phyloP scores from a whole-genome alignment of 768 basidiomycete genomes.

The Pleurotus platypus region DNA sequence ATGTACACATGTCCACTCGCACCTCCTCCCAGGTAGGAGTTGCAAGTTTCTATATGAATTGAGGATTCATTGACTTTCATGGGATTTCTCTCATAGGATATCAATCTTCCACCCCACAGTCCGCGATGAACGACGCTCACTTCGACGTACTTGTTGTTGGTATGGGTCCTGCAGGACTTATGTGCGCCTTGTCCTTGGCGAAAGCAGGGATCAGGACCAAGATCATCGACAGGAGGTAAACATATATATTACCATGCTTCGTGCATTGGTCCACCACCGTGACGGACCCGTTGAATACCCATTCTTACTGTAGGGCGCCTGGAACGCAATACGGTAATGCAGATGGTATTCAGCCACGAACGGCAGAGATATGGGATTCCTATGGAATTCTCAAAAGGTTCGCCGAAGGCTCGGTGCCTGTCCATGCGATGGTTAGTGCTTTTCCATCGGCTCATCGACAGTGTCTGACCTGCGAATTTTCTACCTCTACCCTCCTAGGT shows the following conservation, averaged over 20 bases:
- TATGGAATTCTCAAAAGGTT: slow-evolving; percentile 11
- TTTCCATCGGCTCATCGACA: too few species aligned
- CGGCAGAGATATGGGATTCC: slow-evolving; percentile 16
- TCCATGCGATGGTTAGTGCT: not conserved
- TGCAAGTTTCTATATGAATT: too few species aligned
- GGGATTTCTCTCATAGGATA: too few species aligned
- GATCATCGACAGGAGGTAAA: slow-evolving; percentile 19
- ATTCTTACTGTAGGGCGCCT: too few species aligned
- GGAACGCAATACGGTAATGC: slow-evolving; percentile 9
- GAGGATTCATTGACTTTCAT: too few species aligned
- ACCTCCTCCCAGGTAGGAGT: too few species aligned
- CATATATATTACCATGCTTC: not conserved
- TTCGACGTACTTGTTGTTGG: slow-evolving; percentile 38
- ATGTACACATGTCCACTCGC: too few species aligned
- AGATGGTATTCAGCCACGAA: slow-evolving; percentile 19
- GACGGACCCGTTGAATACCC: not conserved
- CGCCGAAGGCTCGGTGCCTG: not conserved
- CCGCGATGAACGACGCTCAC: slow-evolving; percentile 5
- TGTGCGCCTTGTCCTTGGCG: slow-evolving; percentile 21
- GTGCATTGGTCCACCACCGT: not conserved
- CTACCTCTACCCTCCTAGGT: slow-evolving; percentile 4
- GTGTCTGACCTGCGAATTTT: not conserved
- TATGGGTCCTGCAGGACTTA: slow-evolving; percentile 37
- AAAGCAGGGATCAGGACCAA: slow-evolving; percentile 18
- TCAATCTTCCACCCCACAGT: too few species aligned